A percentile compares a stretch with the other conserved stretches of the same genome.
Evolutionary conservation across 805 yeast species (phyloP).

Genomic region (Brettanomyces custersianus): DNA sequence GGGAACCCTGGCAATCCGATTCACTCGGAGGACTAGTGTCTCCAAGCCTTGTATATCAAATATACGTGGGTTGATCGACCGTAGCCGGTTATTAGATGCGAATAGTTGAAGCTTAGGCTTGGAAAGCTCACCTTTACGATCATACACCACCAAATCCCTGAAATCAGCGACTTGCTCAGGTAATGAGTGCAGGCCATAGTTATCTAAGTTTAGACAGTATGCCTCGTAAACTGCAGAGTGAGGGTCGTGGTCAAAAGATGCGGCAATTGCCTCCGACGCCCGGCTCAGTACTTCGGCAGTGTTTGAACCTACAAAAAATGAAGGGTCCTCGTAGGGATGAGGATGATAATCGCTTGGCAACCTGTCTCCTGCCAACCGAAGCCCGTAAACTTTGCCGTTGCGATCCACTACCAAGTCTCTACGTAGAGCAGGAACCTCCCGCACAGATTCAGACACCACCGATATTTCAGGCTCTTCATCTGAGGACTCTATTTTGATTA

Average conservation of each 20-base stretch:
- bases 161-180: conserved; percentile 55
- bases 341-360: conserved; percentile 23
- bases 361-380: conserved; percentile 19
- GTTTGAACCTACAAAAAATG: conserved; percentile 22
- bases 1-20: conserved; percentile 37
- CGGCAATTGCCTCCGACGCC: conserved; percentile 34
- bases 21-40: conserved; percentile 44
- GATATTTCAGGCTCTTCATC: background rate
- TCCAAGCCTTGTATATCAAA: conserved; percentile 41
- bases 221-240: conserved; percentile 11
- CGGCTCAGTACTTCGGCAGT: conserved; percentile 13
- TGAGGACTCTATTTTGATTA: conserved; percentile 9
- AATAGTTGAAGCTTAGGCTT: conserved; percentile 37
- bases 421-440: conserved; percentile 2
- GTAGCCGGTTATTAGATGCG: conserved; percentile 39
- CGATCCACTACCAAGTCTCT: conserved; percentile 38
- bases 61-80: conserved; percentile 39
- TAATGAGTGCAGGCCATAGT: conserved; percentile 35
- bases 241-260: conserved; percentile 34
- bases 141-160: conserved; percentile 41
- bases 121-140: conserved; percentile 21
- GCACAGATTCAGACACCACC: background rate
- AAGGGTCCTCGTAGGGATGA: conserved; percentile 25
- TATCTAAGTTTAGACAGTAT: conserved; percentile 38
- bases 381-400: conserved; percentile 30